A percentile compares a stretch with the other conserved stretches of the same genome.
phyloP scores from a whole-genome alignment of 2,329 filamentous ascomycete species.

The Ophiostoma fasciatum region DNA sequence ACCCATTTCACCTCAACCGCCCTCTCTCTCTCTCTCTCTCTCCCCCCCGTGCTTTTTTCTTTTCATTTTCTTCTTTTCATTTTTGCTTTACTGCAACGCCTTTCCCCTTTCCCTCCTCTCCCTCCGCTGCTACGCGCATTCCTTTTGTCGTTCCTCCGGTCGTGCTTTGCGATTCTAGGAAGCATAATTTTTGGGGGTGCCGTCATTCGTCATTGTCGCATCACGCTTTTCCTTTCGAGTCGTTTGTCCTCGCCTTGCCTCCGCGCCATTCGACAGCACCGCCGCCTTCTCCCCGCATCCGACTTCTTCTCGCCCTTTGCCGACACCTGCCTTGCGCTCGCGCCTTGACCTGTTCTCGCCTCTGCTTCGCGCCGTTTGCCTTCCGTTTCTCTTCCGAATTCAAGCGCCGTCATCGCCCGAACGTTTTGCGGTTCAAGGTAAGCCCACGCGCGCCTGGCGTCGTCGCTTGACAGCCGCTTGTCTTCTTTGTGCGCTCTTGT shows the following conservation, averaged over 20 bases:
- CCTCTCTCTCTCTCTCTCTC: background rate
- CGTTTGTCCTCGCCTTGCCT: too few relatives aligned
- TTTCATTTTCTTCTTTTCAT: background rate
- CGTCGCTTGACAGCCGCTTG: too few relatives aligned
- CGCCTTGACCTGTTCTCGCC: too few relatives aligned
- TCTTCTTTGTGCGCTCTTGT: too few relatives aligned
- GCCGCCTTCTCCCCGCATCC: too few relatives aligned
- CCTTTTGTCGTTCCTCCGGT: constrained; percentile 4
- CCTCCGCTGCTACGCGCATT: constrained; percentile 1
- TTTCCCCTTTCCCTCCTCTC: background rate
- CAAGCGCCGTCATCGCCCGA: background rate
- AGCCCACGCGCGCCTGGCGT: background rate
- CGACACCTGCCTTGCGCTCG: too few relatives aligned
- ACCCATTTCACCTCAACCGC: background rate
- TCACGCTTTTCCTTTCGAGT: constrained; percentile 2
- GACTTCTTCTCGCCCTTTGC: too few relatives aligned
- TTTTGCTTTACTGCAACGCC: constrained; percentile 2
- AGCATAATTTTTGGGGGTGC: constrained; percentile 2
- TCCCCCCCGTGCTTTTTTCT: constrained; percentile 1
- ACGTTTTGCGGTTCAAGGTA: background rate
- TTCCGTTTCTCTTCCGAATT: background rate
- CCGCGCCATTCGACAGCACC: background rate
- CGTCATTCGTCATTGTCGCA: constrained; percentile 5
- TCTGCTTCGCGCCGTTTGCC: background rate
- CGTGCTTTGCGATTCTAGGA: constrained; percentile 6